Percentiles rank a stretch among this genome's conserved stretches.
Evolutionary conservation across 306 rosid species (phyloP).

Genomic region (Trifolium repens): DNA sequence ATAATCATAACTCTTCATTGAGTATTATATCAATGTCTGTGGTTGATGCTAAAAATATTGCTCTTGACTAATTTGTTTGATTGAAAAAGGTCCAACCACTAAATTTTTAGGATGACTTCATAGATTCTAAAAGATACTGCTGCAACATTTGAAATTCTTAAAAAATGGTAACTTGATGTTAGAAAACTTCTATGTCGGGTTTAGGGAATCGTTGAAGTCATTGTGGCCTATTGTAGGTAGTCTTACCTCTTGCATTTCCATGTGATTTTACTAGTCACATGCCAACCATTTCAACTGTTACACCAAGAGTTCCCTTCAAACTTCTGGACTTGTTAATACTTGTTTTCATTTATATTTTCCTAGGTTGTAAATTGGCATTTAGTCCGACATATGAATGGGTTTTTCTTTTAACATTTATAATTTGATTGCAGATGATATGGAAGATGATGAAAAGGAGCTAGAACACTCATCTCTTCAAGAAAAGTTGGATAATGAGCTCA

Average conservation of each 20-base stretch:
- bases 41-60: constrained; percentile 6
- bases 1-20: background rate
- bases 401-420: background rate
- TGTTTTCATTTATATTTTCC: constrained; percentile 15
- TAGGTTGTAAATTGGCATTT: constrained; percentile 26
- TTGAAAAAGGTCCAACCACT: constrained; percentile 27
- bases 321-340: background rate
- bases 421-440: constrained; percentile 61
- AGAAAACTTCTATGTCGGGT: background rate
- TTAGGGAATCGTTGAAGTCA: background rate
- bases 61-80: constrained; percentile 29
- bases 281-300: background rate
- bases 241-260: background rate
- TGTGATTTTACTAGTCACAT: constrained; percentile 4
- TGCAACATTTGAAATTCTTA: background rate
- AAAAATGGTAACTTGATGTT: constrained; percentile 6
- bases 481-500: constrained; percentile 80
- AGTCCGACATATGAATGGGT: background rate
- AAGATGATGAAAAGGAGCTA: constrained; percentile 78
- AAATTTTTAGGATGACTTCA: constrained; percentile 13
- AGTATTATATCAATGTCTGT: constrained; percentile 4
- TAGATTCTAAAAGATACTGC: constrained; percentile 23
- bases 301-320: background rate
- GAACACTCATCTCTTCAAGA: constrained; percentile 93
- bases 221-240: background rate